Conservation (phyloP, 176 grass and related monocot species). For the Thalia dealbata region DNA sequence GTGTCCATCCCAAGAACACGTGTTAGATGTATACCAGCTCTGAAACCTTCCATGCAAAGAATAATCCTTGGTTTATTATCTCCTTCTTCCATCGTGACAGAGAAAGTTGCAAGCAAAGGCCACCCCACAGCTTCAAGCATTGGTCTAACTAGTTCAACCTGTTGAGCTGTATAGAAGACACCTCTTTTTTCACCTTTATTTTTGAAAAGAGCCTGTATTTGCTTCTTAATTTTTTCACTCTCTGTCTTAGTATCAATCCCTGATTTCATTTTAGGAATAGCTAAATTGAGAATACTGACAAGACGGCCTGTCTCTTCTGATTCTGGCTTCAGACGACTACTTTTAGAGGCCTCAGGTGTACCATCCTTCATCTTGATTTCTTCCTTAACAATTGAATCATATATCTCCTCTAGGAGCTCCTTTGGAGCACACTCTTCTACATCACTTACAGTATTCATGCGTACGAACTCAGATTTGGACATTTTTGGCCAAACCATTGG, state of each 20-base stretch:
- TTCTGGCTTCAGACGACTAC: constrained; percentile 40
- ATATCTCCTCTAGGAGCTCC: constrained; percentile 92
- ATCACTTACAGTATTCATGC: constrained; percentile 37
- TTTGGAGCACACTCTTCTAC: constrained; percentile 80
- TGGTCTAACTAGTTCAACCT: constrained; percentile 90
- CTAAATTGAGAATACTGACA: constrained; percentile 93
- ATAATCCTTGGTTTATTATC: constrained; percentile 89
- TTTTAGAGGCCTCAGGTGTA: constrained; percentile 29
- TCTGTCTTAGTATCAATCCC: constrained; percentile 81
- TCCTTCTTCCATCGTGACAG: constrained; percentile 98
- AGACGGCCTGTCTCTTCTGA: constrained; percentile 67
- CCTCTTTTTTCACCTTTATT: constrained; percentile 75
- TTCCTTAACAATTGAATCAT: constrained; percentile 91
- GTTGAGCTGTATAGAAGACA: constrained; percentile 80
- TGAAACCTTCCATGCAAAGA: constrained; percentile 99
- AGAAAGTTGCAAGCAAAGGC: constrained; percentile 97
- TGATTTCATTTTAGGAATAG: constrained; percentile 79
- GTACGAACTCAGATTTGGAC: constrained; percentile 49
- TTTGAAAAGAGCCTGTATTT: constrained; percentile 83
- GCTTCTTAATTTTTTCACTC: constrained; percentile 81
- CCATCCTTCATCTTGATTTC: constrained; percentile 96
- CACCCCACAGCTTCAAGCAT: constrained; percentile 99
- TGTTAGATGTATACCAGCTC: constrained; percentile 92
- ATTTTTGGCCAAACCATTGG: constrained; percentile 99
- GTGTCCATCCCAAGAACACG: constrained; percentile 98